Base-by-base conservation (phyloP, 2,329 filamentous ascomycete genomes). In the Helicocarpus griseus region DNA sequence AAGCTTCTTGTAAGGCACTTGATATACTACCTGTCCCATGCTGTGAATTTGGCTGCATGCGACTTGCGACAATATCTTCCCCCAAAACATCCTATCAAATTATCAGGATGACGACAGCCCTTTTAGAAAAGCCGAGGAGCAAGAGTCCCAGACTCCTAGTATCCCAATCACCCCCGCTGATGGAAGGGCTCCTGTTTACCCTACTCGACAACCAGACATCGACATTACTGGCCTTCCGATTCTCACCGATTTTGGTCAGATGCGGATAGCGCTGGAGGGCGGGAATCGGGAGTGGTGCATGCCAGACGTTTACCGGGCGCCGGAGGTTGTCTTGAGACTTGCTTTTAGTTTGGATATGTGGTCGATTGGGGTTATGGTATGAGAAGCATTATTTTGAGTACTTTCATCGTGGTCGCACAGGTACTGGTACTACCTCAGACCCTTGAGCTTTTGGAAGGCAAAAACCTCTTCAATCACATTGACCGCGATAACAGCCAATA, bases 181-280 rank as follows among this genome's bases (percentile, higher is more conserved):
- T 31, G 50, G 53, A 49, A 13, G 26, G 17, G 43, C 19, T 28
- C 46, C 38, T 6, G 49, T 58, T 13, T 58, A 58, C 51, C 33
- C 39, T 29, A 54, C 56, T 40, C 49, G 49, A 31, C 8, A 22
- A 36, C 43, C 52, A 6, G 50, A 26, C 24, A 29, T 51, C 21
- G 50, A 57, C 19, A 40, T 57, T 26, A 50, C 56, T 9, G 52
- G 55, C 11, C 8, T 33, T 22, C 54, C 58, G 2, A 29, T 60
- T 17, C 54, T 63, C 45, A 53, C 59, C 8, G 61, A 62, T 50
- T 63, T 62, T 49, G 61, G 60, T 13, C 48, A 57, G 50, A 48
- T 54, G 47, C 49, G 54, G 26, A 43, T 47, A 31, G 52, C 44
- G 6, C 41, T 49, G 24, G 50, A 24, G n/a, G 19, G 31, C 2